phyloP scores from a whole-genome alignment of 1,284 basidiomycete genomes.

The Puccinia sorghi region DNA sequence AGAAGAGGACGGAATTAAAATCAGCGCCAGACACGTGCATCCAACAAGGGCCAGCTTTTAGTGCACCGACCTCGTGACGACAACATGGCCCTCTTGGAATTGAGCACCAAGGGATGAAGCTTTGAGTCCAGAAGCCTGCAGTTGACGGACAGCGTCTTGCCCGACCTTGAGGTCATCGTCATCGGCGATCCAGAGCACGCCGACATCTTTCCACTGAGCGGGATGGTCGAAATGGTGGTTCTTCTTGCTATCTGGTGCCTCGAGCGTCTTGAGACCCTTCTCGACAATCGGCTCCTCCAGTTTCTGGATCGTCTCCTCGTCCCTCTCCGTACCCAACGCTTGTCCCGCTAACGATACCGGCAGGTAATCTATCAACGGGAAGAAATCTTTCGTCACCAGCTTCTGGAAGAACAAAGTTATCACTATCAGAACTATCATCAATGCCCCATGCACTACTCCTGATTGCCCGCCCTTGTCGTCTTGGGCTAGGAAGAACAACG shows the following conservation, averaged over 20 bases:
- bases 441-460: constrained; percentile 30
- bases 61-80: constrained; percentile 37
- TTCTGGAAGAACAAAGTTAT: constrained; percentile 29
- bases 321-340: not conserved
- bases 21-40: too few relatives aligned
- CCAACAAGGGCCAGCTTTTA: too few relatives aligned
- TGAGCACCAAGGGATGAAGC: constrained; percentile 65
- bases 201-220: constrained; percentile 58
- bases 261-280: not conserved
- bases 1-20: not conserved
- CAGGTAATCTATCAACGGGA: constrained; percentile 45
- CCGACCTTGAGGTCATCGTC: constrained; percentile 68
- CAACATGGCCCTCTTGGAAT: constrained; percentile 61
- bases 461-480: constrained; percentile 4
- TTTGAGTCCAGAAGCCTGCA: constrained; percentile 65
- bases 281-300: constrained; percentile 37
- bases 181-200: constrained; percentile 73
- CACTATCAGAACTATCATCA: constrained; percentile 45
- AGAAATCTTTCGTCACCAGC: constrained; percentile 22
- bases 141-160: constrained; percentile 67
- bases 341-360: constrained; percentile 34
- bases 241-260: not conserved
- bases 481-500: constrained; percentile 44
- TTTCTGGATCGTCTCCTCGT: not conserved
- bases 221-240: constrained; percentile 55